Evolutionary conservation across 345 rosid genomes (phyloP), one percentile per base, ranked within the genome.

Genomic region (Geranium brycei): DNA sequence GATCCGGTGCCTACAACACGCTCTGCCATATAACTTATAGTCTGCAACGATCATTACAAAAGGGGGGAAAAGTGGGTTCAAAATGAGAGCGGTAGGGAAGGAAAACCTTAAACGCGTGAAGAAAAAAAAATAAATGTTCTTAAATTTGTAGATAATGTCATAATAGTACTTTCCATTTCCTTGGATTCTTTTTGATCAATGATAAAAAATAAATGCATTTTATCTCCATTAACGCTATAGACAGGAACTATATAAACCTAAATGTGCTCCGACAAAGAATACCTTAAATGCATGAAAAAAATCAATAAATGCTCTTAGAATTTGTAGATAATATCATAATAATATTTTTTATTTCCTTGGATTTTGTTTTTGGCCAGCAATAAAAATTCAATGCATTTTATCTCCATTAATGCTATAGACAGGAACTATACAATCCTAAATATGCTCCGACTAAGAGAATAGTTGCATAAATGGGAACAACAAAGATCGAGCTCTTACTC

Each of bases 1-100:
- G 96, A 89, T 41, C 95, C 96, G n/a, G 81, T 80, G 28, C 96
- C 96, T 60, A 89, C 95, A 68, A 83, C 85, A 61, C 91, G 91
- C 66, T 89, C 93, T 1, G 93, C 91, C 93, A 84, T 87, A 80
- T 89, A 89, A 77, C 86, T 87, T 68, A 87, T 83, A 35, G 89
- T 87, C 96, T 89, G 83, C 56, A 72, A 35, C 2, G 10, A 23
- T 23, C 28, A 23, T 23, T 72, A 32, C 51, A 66, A n/a, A 61
- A 64, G 38, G n/a, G n/a, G n/a, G n/a, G 7, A 16, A 69, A 67
- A 40, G n/a, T n/a, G n/a, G n/a, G n/a, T n/a, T n/a, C n/a, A n/a
- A n/a, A n/a, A n/a, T n/a, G n/a, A n/a, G n/a, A n/a, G n/a, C n/a
- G n/a, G n/a, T n/a, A n/a, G n/a, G n/a, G n/a, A 59, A 63, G 61